Conservation (phyloP, 1,139 yeast species). For the Magnusiomyces fungicola region DNA sequence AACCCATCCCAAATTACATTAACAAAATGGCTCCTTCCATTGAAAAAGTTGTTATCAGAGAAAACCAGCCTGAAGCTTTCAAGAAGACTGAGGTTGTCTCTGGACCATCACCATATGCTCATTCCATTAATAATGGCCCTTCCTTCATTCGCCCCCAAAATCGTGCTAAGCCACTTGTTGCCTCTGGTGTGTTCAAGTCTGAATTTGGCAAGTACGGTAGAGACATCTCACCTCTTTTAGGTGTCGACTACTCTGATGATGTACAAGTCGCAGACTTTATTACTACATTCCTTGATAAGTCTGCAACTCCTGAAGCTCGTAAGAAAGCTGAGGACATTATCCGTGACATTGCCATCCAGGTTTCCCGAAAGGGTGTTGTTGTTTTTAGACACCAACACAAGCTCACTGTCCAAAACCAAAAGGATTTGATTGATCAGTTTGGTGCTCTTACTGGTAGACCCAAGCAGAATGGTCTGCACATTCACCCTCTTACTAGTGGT, state of each 20-base stretch:
- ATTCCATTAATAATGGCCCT: constrained; percentile 2
- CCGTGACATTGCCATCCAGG: constrained; percentile 52
- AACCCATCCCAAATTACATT: too few species aligned
- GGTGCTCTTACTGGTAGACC: constrained; percentile 66
- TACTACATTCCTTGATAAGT: not conserved
- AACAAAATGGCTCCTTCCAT: too few species aligned
- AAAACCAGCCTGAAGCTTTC: not conserved
- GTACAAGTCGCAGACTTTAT: constrained; percentile 9
- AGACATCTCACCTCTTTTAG: constrained; percentile 8
- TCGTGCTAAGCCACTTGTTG: constrained; percentile 2
- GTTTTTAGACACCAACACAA: constrained; percentile 54
- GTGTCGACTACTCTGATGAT: constrained; percentile 6
- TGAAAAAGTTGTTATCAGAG: constrained; percentile 1
- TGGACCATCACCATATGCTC: constrained; percentile 9
- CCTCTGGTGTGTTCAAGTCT: constrained; percentile 3
- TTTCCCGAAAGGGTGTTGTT: constrained; percentile 61
- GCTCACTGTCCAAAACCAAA: constrained; percentile 48
- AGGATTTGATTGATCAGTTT: constrained; percentile 47
- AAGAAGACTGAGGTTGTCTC: not conserved
- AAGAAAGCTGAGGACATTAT: constrained; percentile 39
- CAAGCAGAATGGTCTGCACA: constrained; percentile 53
- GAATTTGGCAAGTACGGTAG: constrained; percentile 8
- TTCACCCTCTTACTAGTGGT: constrained; percentile 31
- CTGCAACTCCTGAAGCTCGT: not conserved
- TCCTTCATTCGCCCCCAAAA: constrained; percentile 7